Evolutionary conservation across 108 stramenopile species (phyloP).

Genomic region (Mediolabrus comicus): DNA sequence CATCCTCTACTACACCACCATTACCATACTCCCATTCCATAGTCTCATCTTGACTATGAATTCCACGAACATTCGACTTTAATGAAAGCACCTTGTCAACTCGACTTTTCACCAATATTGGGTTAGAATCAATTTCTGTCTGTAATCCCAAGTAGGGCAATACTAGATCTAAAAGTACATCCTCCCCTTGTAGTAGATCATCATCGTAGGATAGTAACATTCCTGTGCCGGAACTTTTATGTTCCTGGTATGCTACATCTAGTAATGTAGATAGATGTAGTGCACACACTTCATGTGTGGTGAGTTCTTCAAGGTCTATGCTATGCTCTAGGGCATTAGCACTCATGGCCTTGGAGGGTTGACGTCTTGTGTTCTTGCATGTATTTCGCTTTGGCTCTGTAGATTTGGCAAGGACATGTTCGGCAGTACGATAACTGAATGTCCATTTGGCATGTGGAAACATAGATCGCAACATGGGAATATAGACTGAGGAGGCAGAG

Average conservation of each 20-base stretch:
- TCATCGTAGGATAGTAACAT: constrained; percentile 11
- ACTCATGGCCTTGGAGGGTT: no score
- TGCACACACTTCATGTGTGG: constrained; percentile 10
- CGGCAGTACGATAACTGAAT: no score
- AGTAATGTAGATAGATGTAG: constrained; percentile 1
- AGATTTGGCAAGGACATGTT: no score
- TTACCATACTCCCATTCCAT: not conserved
- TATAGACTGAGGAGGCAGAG: no score
- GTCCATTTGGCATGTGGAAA: no score
- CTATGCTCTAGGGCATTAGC: no score
- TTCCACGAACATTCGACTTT: not conserved
- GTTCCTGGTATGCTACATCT: not conserved
- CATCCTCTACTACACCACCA: no score
- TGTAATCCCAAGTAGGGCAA: not conserved
- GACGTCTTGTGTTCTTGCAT: no score
- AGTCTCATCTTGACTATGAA: not conserved
- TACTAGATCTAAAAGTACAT: not conserved
- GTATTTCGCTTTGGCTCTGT: no score
- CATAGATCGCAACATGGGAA: no score
- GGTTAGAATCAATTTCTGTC: not conserved
- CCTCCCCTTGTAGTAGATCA: not conserved
- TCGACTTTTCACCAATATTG: not conserved
- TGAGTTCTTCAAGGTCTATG: not conserved
- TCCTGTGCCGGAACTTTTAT: not conserved
- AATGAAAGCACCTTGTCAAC: not conserved